Percentiles rank a stretch among this genome's conserved stretches.
Conservation (phyloP, 2,329 filamentous ascomycete species). For the Curvularia verruculosa region DNA sequence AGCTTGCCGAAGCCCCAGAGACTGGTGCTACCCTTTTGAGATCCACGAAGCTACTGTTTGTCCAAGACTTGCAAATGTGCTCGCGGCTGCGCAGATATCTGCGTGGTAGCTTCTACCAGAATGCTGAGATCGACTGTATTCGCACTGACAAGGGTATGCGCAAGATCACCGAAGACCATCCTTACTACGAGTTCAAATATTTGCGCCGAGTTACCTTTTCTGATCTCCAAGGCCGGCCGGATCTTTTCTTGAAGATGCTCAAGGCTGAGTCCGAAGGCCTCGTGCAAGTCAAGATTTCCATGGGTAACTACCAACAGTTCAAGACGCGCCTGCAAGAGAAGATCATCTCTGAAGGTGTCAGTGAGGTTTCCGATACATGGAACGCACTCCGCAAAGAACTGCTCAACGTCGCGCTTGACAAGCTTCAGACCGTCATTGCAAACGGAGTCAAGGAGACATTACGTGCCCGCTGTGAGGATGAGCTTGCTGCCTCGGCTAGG, state of each 20-base stretch:
- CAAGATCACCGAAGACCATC: constrained; percentile 92
- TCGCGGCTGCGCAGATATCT: constrained; percentile 90
- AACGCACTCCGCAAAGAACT: constrained; percentile 86
- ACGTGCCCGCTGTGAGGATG: constrained; percentile 87
- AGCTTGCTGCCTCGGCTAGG: constrained; percentile 84
- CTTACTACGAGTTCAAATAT: constrained; percentile 98
- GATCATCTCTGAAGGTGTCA: constrained; percentile 94
- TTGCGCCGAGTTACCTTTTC: constrained; percentile 84
- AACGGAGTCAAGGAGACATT: constrained; percentile 95
- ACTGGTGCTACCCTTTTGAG: constrained; percentile 77
- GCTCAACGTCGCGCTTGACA: constrained; percentile 78
- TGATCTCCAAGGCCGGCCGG: constrained; percentile 81
- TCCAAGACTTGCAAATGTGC: constrained; percentile 86
- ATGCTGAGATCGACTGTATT: constrained; percentile 82
- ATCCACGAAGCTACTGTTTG: constrained; percentile 84
- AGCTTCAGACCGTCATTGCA: constrained; percentile 81
- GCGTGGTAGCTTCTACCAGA: constrained; percentile 80
- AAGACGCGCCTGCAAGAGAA: constrained; percentile 77
- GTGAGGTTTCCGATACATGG: constrained; percentile 93
- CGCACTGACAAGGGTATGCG: constrained; percentile 93
- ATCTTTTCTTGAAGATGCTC: constrained; percentile 95
- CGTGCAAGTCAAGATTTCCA: constrained; percentile 79
- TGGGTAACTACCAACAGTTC: constrained; percentile 79
- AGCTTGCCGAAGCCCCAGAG: constrained; percentile 55
- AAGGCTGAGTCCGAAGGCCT: constrained; percentile 94